Evolutionary conservation across 2,329 filamentous ascomycete genomes (phyloP).

Genomic region (Apiospora kogelbergensis): DNA sequence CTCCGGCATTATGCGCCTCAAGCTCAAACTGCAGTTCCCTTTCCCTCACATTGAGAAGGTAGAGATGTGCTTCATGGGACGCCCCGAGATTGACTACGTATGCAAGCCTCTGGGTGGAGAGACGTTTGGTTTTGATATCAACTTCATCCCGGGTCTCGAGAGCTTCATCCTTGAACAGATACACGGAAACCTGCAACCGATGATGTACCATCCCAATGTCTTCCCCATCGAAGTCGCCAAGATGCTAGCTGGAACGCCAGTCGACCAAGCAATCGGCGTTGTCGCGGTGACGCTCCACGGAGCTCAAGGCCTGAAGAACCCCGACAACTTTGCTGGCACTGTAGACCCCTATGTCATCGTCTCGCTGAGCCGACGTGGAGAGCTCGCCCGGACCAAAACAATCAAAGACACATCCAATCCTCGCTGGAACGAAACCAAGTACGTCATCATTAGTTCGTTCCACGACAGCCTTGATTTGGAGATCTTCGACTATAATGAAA

Average conservation of each 20-base stretch:
- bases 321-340: conserved; percentile 88
- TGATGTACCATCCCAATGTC: conserved; percentile 98
- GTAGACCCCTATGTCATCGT: conserved; percentile 87
- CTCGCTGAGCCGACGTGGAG: conserved; percentile 78
- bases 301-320: conserved; percentile 89
- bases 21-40: conserved; percentile 93
- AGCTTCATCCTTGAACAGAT: conserved; percentile 95
- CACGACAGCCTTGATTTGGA: conserved; percentile 84
- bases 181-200: conserved; percentile 87
- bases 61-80: conserved; percentile 91
- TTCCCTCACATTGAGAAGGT: conserved; percentile 95
- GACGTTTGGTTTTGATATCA: conserved; percentile 95
- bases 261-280: conserved; percentile 95
- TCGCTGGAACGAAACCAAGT: conserved; percentile 95
- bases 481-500: conserved; percentile 91
- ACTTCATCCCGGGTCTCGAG: conserved; percentile 95
- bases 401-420: conserved; percentile 83
- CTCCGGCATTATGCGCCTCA: conserved; percentile 91
- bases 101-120: conserved; percentile 97
- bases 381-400: conserved; percentile 86
- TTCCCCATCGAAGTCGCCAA: conserved; percentile 99
- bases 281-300: conserved; percentile 89
- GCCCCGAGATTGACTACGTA: conserved; percentile 90
- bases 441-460: conserved; percentile 89
- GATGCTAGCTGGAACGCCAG: conserved; percentile 90